These are phyloP conservation scores for Phlyctochytrium planicorne DNA, from an alignment of 192 early-diverging fungal genomes.

Conservation along the genomic window DNA sequence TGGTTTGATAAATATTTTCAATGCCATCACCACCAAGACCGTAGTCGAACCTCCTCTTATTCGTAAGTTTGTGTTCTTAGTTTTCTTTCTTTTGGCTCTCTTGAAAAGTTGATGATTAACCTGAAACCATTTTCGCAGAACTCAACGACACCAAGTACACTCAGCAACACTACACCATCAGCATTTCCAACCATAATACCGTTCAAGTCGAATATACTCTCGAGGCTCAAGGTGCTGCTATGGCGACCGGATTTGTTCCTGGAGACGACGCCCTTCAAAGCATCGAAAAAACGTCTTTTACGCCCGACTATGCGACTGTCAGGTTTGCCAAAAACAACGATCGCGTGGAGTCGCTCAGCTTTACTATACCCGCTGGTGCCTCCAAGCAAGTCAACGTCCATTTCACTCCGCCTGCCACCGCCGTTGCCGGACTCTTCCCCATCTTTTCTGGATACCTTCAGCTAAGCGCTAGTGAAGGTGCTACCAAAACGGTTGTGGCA, in stretches of 20 bases:
- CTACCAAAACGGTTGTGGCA: not conserved
- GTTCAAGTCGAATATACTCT: not conserved
- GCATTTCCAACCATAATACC: not conserved
- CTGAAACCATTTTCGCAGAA: not conserved
- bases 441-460: slow-evolving; percentile 36
- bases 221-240: not conserved
- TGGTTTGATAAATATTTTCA: slow-evolving; percentile 51
- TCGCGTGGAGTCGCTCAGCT: not conserved
- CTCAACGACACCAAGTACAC: slow-evolving; percentile 8
- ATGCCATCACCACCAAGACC: slow-evolving; percentile 35
- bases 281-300: not conserved
- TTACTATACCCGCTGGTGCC: slow-evolving; percentile 28
- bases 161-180: not conserved
- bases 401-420: slow-evolving; percentile 25
- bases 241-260: not conserved
- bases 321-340: not conserved
- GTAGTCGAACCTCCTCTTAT: slow-evolving; percentile 45
- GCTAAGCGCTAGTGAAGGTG: not conserved
- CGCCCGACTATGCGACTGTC: slow-evolving; percentile 2
- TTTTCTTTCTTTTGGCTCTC: not conserved
- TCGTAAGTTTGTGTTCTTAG: not conserved
- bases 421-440: slow-evolving; percentile 16
- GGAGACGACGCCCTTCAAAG: not conserved
- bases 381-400: slow-evolving; percentile 25
- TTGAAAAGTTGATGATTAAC: not conserved